Percentiles rank a stretch among this genome's conserved stretches.
These are phyloP conservation scores for Crucihimalaya himalaica DNA, from an alignment of 345 rosid genomes.

Conservation along the genomic window DNA sequence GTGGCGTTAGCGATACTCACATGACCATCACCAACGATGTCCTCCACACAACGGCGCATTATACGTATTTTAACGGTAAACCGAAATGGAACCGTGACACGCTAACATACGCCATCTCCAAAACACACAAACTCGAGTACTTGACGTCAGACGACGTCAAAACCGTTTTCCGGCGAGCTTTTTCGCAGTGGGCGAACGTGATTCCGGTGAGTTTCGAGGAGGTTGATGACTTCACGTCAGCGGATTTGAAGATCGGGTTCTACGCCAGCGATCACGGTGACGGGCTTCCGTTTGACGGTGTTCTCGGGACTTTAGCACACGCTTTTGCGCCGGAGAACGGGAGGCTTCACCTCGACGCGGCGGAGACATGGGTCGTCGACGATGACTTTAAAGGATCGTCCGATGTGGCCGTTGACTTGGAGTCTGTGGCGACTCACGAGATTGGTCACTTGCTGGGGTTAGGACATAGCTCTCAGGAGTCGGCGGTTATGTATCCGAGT, in stretches of 20 bases:
- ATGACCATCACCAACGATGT: slow-evolving; percentile 1
- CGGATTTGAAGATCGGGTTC: slow-evolving; percentile 74
- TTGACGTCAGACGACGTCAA: slow-evolving; percentile 46
- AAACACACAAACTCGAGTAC: slow-evolving; percentile 55
- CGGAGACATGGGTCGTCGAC: slow-evolving; percentile 77
- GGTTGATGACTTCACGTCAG: slow-evolving; percentile 43
- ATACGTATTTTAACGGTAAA: slow-evolving; percentile 64
- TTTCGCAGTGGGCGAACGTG: slow-evolving; percentile 71
- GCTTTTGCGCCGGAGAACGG: slow-evolving; percentile 92
- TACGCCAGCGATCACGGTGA: slow-evolving; percentile 74
- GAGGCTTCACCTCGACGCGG: slow-evolving; percentile 75
- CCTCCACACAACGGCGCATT: slow-evolving; percentile 52
- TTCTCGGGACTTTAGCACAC: slow-evolving; percentile 77
- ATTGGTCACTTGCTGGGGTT: slow-evolving; percentile 88
- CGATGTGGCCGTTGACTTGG: slow-evolving; percentile 73
- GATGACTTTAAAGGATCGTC: slow-evolving; percentile 57
- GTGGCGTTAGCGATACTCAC: slow-evolving; percentile 66
- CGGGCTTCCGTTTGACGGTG: slow-evolving; percentile 88
- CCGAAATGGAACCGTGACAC: slow-evolving; percentile 63
- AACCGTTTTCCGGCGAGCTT: slow-evolving; percentile 58
- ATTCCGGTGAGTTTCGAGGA: slow-evolving; percentile 73
- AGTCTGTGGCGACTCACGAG: slow-evolving; percentile 95
- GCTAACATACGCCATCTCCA: slow-evolving; percentile 72
- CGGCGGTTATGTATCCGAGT: slow-evolving; percentile 96
- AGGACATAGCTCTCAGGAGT: slow-evolving; percentile 72